phyloP scores from a whole-genome alignment of 306 rosid genomes.

The Quercus variabilis region DNA sequence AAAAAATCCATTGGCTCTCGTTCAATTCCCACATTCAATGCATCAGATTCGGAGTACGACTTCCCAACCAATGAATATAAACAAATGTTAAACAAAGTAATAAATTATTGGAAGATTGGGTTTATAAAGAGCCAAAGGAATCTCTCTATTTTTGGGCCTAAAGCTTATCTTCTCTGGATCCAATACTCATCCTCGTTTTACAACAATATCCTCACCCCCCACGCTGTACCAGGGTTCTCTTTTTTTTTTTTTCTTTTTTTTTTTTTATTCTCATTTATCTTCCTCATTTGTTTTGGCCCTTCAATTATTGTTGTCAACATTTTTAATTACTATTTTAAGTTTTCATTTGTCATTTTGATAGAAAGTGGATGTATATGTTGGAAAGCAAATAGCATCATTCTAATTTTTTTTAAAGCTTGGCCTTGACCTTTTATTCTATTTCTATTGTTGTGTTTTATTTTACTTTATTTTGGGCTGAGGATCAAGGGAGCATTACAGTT shows the following conservation, averaged over 20 bases:
- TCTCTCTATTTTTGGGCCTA: conserved; percentile 36
- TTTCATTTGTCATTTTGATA: conserved; percentile 19
- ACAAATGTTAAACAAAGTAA: background rate
- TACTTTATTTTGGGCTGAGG: background rate
- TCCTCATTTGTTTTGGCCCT: background rate
- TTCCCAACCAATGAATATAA: conserved; percentile 33
- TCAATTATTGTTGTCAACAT: conserved; percentile 41
- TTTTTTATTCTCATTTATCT: background rate
- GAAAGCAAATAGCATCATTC: conserved; percentile 14
- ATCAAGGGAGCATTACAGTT: background rate
- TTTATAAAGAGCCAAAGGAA: conserved; percentile 28
- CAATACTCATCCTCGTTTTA: conserved; percentile 48
- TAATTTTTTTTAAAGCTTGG: conserved; percentile 20
- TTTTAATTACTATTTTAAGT: conserved; percentile 10
- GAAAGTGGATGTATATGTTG: conserved; percentile 30
- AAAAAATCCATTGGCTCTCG: conserved; percentile 20
- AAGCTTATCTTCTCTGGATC: conserved; percentile 58
- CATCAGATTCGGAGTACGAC: conserved; percentile 51
- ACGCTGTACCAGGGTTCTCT: conserved; percentile 28
- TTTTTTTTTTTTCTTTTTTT: too few relatives aligned
- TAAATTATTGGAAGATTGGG: conserved; percentile 1
- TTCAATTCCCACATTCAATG: conserved; percentile 41
- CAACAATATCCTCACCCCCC: conserved; percentile 48
- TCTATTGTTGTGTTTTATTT: background rate
- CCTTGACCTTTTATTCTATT: background rate